phyloP scores from a whole-genome alignment of 2,329 filamentous ascomycete genomes.

The Shiraia bambusicola region DNA sequence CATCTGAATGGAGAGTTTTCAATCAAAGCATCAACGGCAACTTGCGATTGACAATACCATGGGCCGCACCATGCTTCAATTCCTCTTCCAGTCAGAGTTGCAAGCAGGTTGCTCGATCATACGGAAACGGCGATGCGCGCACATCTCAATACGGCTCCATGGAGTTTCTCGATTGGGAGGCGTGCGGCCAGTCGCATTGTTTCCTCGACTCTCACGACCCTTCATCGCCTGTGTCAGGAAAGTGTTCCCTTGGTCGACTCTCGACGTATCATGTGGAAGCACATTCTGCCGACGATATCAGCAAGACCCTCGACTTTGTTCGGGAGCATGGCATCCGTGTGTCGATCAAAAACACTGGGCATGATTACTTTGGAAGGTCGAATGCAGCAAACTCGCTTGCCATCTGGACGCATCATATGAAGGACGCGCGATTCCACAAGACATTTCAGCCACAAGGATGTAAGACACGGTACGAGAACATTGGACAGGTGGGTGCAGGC shows the following conservation, averaged over 20 bases:
- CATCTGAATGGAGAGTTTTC: conserved; percentile 34
- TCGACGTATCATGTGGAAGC: conserved; percentile 39
- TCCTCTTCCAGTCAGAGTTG: conserved; percentile 24
- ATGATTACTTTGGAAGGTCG: conserved; percentile 41
- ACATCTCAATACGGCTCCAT: conserved; percentile 36
- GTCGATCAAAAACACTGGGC: conserved; percentile 42
- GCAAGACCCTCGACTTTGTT: conserved; percentile 32
- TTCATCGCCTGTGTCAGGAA: conserved; percentile 25
- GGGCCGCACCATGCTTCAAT: conserved; percentile 35
- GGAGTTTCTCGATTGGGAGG: conserved; percentile 42
- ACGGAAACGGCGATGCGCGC: conserved; percentile 29
- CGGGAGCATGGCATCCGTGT: conserved; percentile 35
- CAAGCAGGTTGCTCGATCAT: conserved; percentile 19
- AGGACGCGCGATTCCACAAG: conserved; percentile 29
- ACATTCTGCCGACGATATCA: conserved; percentile 27
- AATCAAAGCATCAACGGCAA: conserved; percentile 36
- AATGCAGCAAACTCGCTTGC: conserved; percentile 38
- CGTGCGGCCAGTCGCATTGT: conserved; percentile 34
- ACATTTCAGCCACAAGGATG: conserved; percentile 29
- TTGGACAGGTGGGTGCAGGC: conserved; percentile 39
- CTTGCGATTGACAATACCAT: conserved; percentile 32
- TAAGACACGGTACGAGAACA: conserved; percentile 30
- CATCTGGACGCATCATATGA: conserved; percentile 42
- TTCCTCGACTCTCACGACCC: conserved; percentile 31
- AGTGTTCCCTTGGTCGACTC: conserved; percentile 36